Evolutionary conservation across 2,329 filamentous ascomycete genomes (phyloP), one percentile per base, ranked within the genome.

Genomic region (Paraphoma chrysanthemicola): DNA sequence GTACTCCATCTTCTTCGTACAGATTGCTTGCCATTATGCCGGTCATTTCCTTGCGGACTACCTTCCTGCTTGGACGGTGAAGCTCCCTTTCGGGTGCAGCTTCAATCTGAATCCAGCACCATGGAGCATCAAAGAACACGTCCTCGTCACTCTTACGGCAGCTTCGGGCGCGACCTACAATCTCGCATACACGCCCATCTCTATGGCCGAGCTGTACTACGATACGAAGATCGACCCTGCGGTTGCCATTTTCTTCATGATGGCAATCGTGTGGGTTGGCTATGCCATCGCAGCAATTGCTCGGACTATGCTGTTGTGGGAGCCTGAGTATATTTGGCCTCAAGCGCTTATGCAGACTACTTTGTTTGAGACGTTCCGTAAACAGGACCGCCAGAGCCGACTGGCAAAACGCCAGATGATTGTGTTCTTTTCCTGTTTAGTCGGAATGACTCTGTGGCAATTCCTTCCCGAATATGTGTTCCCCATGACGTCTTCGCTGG

Each of bases 1-100:
- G 0, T 88, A 87, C 66, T 86, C 85, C 0, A 81, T 88, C 46
- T 87, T 87, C 68, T 88, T 88, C 58, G 85, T 88, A 31, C 83
- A 86, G 62, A 84, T 86, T 16, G 83, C 83, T 0, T 83, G 80
- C 45, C 84, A 85, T 63, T 86, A 86, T 53, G 77, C 81, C 10
- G 84, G 84, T 1, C 75, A 80, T 31, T 84, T 83, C 72, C 77
- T 86, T 2, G 84, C 84, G 1, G 79, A 79, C 48, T 68, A 81
- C 1, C 71, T 86, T 1, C 85, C 85, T 0, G 72, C 76, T 1
- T 82, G 80, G 74, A 74, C 74, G 6, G 63, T 86, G 44, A 74
- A 73, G 2, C 53, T 85, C 2, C 84, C 84, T 0, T 77, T 83
- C 17, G 73, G 68, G 23, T 81, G 75, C 65, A 76, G 77, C 9